Evolutionary conservation across 2,329 filamentous ascomycete species (phyloP).

Genomic region (Pseudogymnoascus sp.): DNA sequence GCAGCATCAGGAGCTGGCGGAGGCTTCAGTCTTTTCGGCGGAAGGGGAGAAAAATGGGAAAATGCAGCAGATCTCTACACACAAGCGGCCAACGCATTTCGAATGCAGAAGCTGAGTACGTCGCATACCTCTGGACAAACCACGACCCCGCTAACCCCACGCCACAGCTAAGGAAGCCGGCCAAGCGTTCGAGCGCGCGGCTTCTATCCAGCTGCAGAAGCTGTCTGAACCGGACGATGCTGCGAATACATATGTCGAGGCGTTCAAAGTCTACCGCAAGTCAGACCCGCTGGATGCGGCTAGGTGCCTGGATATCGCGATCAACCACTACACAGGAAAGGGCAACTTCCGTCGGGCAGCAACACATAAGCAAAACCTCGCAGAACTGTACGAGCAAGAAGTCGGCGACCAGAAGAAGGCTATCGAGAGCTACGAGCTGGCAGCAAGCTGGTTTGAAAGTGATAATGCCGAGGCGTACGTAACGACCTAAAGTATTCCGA

Average conservation of each 20-base stretch:
- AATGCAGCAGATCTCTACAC: conserved; percentile 80
- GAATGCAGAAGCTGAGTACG: conserved; percentile 75
- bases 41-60: conserved; percentile 80
- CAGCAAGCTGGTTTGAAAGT: conserved; percentile 81
- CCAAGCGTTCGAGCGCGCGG: conserved; percentile 76
- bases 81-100: conserved; percentile 85
- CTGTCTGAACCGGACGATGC: conserved; percentile 90
- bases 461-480: conserved; percentile 76
- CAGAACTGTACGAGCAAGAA: conserved; percentile 77
- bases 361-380: conserved; percentile 81
- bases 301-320: conserved; percentile 68
- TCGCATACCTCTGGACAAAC: conserved; percentile 11
- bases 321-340: conserved; percentile 78
- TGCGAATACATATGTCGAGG: conserved; percentile 78
- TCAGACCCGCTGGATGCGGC: conserved; percentile 76
- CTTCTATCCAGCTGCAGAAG: conserved; percentile 68
- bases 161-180: conserved; percentile 64
- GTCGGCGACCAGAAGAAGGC: conserved; percentile 70
- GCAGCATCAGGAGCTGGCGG: conserved; percentile 61
- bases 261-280: conserved; percentile 91
- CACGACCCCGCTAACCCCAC: not conserved
- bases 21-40: conserved; percentile 86
- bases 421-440: conserved; percentile 73
- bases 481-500: not conserved
- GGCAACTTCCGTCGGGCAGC: conserved; percentile 89